A percentile compares a stretch with the other conserved stretches of the same genome.
phyloP scores from a whole-genome alignment of 2,329 filamentous ascomycete genomes.

The Nothophaeocryptopus gaeumannii region DNA sequence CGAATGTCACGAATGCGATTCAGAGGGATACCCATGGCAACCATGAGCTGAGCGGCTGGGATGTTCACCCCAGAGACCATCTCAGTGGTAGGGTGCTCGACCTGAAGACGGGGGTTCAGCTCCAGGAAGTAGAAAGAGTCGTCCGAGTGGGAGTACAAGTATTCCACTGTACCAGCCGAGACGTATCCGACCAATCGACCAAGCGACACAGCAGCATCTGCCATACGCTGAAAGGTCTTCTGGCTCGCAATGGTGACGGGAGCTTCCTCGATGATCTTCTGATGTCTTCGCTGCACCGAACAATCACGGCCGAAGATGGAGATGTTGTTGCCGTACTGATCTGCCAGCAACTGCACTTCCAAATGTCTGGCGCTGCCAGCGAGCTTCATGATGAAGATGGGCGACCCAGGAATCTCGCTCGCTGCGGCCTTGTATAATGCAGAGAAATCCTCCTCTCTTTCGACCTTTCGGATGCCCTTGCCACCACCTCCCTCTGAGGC shows the following conservation, averaged over 20 bases:
- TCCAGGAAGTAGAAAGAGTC: constrained; percentile 99
- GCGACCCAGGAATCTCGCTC: constrained; percentile 95
- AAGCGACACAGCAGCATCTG: constrained; percentile 89
- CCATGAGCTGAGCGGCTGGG: constrained; percentile 93
- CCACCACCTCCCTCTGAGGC: constrained; percentile 99
- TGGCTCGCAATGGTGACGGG: constrained; percentile 93
- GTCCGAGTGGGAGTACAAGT: constrained; percentile 94
- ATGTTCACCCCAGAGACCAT: constrained; percentile 99
- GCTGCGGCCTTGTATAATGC: constrained; percentile 91
- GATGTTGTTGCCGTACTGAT: constrained; percentile 99
- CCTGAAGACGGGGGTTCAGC: constrained; percentile 96
- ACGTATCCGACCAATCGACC: constrained; percentile 96
- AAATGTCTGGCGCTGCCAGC: constrained; percentile 94
- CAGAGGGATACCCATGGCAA: constrained; percentile 96
- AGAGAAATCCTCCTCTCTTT: constrained; percentile 78
- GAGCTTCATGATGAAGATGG: constrained; percentile 99
- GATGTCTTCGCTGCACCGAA: constrained; percentile 95
- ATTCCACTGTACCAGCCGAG: constrained; percentile 97
- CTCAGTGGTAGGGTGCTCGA: constrained; percentile 98
- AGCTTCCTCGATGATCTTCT: constrained; percentile 99
- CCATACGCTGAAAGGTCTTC: constrained; percentile 91
- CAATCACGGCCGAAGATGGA: constrained; percentile 98
- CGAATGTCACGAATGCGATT: constrained; percentile 96
- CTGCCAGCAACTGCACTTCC: constrained; percentile 94
- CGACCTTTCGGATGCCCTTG: constrained; percentile 97